A percentile compares a stretch with the other conserved stretches of the same genome.
Conservation (phyloP, 2,329 filamentous ascomycete genomes). For the Calonectria multiphialidica region DNA sequence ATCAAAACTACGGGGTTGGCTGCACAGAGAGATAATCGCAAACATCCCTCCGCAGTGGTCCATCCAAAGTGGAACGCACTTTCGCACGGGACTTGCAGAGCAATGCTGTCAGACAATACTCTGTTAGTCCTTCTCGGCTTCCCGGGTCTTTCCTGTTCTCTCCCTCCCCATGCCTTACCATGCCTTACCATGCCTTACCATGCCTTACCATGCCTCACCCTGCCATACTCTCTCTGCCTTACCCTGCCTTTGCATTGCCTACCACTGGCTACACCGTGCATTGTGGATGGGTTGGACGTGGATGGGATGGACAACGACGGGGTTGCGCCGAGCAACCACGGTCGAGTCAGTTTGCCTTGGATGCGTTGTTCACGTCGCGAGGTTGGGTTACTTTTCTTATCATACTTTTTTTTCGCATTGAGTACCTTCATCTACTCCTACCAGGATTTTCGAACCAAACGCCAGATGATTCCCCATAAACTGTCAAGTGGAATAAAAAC, state of each 20-base stretch:
- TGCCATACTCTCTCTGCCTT: too few species aligned
- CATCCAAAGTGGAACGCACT: constrained; percentile 18
- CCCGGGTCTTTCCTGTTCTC: background rate
- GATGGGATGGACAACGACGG: background rate
- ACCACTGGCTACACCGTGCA: background rate
- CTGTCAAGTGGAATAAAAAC: constrained; percentile 31
- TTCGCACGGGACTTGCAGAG: constrained; percentile 4
- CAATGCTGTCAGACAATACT: background rate
- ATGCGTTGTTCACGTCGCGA: background rate
- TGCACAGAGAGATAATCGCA: background rate
- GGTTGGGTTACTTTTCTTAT: constrained; percentile 31
- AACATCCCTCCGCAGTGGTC: constrained; percentile 7
- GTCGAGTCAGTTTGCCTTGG: background rate
- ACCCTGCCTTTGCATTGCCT: background rate
- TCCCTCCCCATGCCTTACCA: background rate
- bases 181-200: background rate
- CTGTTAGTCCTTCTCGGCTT: background rate
- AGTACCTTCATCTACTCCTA: constrained; percentile 46
- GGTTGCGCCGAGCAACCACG: background rate
- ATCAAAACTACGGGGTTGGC: background rate
- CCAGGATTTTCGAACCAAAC: constrained; percentile 47
- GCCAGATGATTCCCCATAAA: constrained; percentile 40
- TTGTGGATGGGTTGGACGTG: background rate
- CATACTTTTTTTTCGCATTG: constrained; percentile 42
- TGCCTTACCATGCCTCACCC: background rate